Percentiles rank a stretch among this genome's conserved stretches.
Evolutionary conservation across 768 basidiomycete species (phyloP).

Genomic region (Suillus sp.): DNA sequence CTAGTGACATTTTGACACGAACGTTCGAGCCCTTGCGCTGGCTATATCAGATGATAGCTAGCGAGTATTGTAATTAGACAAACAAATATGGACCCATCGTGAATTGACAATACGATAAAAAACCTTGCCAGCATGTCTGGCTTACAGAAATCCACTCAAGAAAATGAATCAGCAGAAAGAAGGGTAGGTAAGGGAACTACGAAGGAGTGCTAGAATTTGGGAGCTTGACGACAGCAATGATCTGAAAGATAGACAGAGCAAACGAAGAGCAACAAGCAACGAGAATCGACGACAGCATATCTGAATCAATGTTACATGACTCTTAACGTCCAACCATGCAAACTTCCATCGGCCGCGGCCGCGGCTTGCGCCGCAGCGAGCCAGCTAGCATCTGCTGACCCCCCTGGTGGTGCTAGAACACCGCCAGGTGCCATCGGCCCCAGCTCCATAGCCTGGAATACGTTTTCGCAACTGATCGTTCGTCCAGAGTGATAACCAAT

Average conservation of each 20-base stretch:
- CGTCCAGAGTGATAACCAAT: constrained; percentile 88
- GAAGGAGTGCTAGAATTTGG: constrained; percentile 4
- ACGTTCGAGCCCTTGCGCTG: constrained; percentile 22
- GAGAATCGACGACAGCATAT: constrained; percentile 26
- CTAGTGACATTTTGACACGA: constrained; percentile 21
- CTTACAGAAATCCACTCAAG: constrained; percentile 17
- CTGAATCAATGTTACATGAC: constrained; percentile 56
- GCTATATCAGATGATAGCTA: constrained; percentile 6
- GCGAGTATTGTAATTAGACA: constrained; percentile 14
- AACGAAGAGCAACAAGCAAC: constrained; percentile 20
- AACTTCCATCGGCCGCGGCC: constrained; percentile 62
- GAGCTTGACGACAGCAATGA: constrained; percentile 11
- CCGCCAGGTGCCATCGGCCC: constrained; percentile 47
- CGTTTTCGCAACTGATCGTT: constrained; percentile 80
- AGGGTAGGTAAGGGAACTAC: constrained; percentile 16
- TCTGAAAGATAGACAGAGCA: constrained; percentile 24
- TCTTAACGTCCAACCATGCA: constrained; percentile 78
- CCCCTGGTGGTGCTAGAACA: constrained; percentile 47
- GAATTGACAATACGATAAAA: constrained; percentile 30
- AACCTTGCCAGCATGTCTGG: constrained; percentile 19
- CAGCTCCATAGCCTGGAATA: constrained; percentile 71
- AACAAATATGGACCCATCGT: constrained; percentile 17
- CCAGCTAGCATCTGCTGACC: constrained; percentile 64
- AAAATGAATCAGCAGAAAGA: constrained; percentile 9
- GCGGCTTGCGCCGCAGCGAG: constrained; percentile 74